Evolutionary conservation across 164 flowering plant genomes (phyloP).

Genomic region (Tinospora cordifolia): DNA sequence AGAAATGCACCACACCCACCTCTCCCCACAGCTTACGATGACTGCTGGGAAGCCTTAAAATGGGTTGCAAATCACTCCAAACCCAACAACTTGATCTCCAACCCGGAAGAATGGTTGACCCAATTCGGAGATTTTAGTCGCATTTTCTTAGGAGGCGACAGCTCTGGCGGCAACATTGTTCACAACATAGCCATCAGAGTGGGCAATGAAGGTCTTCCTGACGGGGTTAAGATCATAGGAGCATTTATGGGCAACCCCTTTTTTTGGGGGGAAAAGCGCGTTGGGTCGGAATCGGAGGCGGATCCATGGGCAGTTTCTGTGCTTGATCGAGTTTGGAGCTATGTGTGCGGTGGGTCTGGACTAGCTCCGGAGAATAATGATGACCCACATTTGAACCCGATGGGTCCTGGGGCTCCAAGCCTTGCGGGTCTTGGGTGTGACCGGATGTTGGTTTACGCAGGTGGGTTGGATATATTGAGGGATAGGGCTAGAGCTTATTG

Average conservation of each 20-base stretch:
- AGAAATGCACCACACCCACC: constrained; percentile 48
- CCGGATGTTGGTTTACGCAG: constrained; percentile 29
- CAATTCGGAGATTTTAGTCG: constrained; percentile 33
- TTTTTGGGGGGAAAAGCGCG: constrained; percentile 24
- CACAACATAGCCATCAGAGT: constrained; percentile 26
- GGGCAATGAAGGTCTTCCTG: background rate
- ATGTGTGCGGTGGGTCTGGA: constrained; percentile 8
- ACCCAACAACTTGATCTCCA: background rate
- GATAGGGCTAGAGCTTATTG: constrained; percentile 23
- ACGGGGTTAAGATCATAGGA: constrained; percentile 4
- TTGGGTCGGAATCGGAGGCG: constrained; percentile 12
- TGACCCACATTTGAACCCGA: constrained; percentile 32
- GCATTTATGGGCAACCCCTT: constrained; percentile 15
- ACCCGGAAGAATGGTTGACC: constrained; percentile 34
- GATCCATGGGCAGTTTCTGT: background rate
- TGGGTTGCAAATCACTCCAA: constrained; percentile 39
- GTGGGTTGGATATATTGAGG: constrained; percentile 30
- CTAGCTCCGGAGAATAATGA: constrained; percentile 9
- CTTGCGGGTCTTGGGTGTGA: constrained; percentile 28
- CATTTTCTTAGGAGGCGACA: constrained; percentile 52
- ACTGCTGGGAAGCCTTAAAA: constrained; percentile 45
- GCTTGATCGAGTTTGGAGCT: constrained; percentile 4
- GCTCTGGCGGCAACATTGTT: constrained; percentile 49
- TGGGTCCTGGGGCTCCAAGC: constrained; percentile 22
- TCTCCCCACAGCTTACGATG: constrained; percentile 44